Conservation (phyloP, 306 rosid genomes). For the Cicer arietinum region DNA sequence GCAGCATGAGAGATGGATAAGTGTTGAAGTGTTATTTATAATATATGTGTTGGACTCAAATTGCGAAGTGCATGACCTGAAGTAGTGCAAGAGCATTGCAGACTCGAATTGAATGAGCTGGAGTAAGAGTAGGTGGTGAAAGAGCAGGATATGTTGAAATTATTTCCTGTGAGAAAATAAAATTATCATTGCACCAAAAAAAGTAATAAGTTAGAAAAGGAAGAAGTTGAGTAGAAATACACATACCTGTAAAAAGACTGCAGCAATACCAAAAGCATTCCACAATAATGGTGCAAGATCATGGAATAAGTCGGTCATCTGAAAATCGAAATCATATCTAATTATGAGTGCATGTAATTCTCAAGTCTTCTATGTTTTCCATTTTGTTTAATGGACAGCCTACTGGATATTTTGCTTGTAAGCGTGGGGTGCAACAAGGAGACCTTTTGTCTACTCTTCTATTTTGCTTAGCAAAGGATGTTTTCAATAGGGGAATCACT, state of each 20-base stretch:
- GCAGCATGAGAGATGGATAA: conserved; percentile 5
- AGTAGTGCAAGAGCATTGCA: conserved; percentile 93
- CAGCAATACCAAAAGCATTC: conserved; percentile 86
- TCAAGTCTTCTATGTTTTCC: too few species aligned
- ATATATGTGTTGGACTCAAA: too few species aligned
- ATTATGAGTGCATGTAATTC: too few species aligned
- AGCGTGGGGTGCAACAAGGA: too few species aligned
- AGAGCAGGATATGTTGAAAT: conserved; percentile 75
- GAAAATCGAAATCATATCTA: conserved; percentile 33
- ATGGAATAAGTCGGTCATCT: conserved; percentile 76
- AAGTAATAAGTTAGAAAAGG: too few species aligned
- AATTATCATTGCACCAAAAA: not conserved
- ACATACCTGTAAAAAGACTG: conserved; percentile 62
- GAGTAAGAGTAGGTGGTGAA: conserved; percentile 75
- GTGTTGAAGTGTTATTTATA: not conserved
- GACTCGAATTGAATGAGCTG: conserved; percentile 79
- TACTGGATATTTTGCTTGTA: too few species aligned
- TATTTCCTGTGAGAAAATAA: conserved; percentile 64
- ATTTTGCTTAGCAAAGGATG: too few species aligned
- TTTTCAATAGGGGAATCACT: too few species aligned
- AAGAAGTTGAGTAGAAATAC: not conserved
- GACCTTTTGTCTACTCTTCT: too few species aligned
- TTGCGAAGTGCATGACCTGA: conserved; percentile 55
- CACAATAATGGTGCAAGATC: conserved; percentile 82
- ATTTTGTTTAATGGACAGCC: too few species aligned